Percentiles rank a stretch among this genome's conserved stretches.
These are phyloP conservation scores for Argentina anserina DNA, from an alignment of 306 rosid species.

Conservation along the genomic window DNA sequence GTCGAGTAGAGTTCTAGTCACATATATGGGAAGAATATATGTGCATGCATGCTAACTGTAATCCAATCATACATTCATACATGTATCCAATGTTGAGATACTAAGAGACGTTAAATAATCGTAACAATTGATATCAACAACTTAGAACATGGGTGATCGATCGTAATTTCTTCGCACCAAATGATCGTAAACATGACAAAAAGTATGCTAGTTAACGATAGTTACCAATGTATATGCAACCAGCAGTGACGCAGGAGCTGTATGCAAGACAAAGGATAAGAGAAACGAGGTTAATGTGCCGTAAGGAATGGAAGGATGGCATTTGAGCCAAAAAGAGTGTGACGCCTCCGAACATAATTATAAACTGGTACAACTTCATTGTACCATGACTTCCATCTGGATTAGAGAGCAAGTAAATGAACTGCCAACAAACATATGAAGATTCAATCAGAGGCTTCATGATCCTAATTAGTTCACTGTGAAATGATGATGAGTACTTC, in stretches of 20 bases:
- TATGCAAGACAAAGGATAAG: slow-evolving; percentile 51
- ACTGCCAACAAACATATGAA: slow-evolving; percentile 33
- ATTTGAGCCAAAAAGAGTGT: slow-evolving; percentile 64
- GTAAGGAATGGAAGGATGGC: slow-evolving; percentile 82
- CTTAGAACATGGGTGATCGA: no score
- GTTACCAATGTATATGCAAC: slow-evolving; percentile 59
- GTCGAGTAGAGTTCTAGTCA: background rate
- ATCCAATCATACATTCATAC: no score
- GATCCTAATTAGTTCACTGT: no score
- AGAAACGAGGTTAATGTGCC: slow-evolving; percentile 69
- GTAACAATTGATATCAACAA: no score
- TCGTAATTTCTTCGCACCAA: background rate
- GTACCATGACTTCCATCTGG: slow-evolving; percentile 41
- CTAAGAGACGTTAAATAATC: no score
- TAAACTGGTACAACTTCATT: slow-evolving; percentile 63
- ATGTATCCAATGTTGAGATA: no score
- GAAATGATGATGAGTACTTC: no score
- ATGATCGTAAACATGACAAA: background rate
- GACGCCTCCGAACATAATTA: slow-evolving; percentile 46
- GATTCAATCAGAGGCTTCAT: background rate
- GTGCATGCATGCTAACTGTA: no score
- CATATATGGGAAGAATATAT: no score
- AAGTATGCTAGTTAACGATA: background rate
- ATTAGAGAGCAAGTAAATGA: slow-evolving; percentile 53
- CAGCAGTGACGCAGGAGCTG: slow-evolving; percentile 47